Conservation (phyloP, 345 rosid species). For the Limnanthes douglasii region DNA sequence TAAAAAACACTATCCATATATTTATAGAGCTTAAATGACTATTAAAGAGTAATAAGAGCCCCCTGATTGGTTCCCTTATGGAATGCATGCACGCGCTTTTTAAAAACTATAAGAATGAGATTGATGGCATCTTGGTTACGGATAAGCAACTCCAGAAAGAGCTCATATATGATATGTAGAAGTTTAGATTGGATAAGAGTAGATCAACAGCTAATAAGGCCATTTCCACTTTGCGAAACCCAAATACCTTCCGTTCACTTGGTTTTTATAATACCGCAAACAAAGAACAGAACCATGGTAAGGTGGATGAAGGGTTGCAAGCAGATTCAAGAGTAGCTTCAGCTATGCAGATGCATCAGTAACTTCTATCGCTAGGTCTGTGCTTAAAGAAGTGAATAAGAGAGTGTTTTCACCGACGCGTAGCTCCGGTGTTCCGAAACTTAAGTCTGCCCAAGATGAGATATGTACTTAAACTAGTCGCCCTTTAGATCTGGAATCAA, state of each 20-base stretch:
- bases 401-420: slow-evolving; percentile 30
- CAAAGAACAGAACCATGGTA: slow-evolving; percentile 1
- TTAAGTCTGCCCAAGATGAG: slow-evolving; percentile 21
- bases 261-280: slow-evolving; percentile 1
- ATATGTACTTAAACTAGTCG: slow-evolving; percentile 11
- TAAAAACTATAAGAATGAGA: slow-evolving; percentile 67
- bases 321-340: slow-evolving; percentile 29
- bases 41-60: slow-evolving; percentile 53
- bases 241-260: slow-evolving; percentile 14
- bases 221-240: slow-evolving; percentile 16
- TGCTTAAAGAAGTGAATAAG: slow-evolving; percentile 35
- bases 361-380: slow-evolving; percentile 32
- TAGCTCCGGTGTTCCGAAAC: slow-evolving; percentile 39
- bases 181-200: slow-evolving; percentile 35
- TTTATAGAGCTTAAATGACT: slow-evolving; percentile 61
- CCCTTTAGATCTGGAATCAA: slow-evolving; percentile 40
- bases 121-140: slow-evolving; percentile 54
- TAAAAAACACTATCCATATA: slow-evolving; percentile 63
- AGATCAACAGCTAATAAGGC: slow-evolving; percentile 23
- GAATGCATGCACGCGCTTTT: slow-evolving; percentile 50
- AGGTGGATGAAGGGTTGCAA: slow-evolving; percentile 1
- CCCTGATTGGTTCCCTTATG: slow-evolving; percentile 57
- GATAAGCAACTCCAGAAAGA: slow-evolving; percentile 64
- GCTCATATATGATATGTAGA: slow-evolving; percentile 57
- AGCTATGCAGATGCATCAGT: slow-evolving; percentile 26